Evolutionary conservation across 768 basidiomycete species (phyloP).

Genomic region (Pulveroboletus sp.): DNA sequence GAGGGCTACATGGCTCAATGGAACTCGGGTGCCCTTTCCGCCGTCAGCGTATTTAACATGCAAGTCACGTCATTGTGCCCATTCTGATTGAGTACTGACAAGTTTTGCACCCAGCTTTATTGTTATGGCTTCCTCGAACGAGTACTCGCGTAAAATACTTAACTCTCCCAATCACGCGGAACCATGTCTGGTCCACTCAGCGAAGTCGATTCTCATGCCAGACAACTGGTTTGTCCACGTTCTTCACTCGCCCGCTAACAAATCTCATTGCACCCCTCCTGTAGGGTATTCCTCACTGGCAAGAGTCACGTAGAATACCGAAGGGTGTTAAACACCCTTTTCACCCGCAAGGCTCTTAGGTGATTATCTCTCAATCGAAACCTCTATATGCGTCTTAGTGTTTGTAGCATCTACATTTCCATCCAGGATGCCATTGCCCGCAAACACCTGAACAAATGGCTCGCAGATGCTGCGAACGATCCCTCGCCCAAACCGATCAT

Average conservation of each 20-base stretch:
- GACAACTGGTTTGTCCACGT: constrained; percentile 74
- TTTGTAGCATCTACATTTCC: constrained; percentile 67
- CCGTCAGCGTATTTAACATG: constrained; percentile 98
- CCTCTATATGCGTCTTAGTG: neutral
- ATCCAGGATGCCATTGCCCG: constrained; percentile 84
- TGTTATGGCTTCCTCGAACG: constrained; percentile 94
- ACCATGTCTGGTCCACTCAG: constrained; percentile 90
- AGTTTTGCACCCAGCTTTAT: constrained; percentile 72
- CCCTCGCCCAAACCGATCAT: constrained; percentile 60
- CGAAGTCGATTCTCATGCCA: constrained; percentile 76
- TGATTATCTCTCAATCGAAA: constrained; percentile 32
- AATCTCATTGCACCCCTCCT: neutral
- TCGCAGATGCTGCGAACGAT: constrained; percentile 48
- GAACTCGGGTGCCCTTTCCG: constrained; percentile 84
- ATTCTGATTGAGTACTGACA: constrained; percentile 3
- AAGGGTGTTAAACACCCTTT: constrained; percentile 82
- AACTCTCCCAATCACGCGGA: constrained; percentile 92
- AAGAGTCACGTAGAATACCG: constrained; percentile 93
- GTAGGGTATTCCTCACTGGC: constrained; percentile 95
- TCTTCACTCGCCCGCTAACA: neutral
- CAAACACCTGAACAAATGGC: constrained; percentile 72
- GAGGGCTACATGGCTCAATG: constrained; percentile 91
- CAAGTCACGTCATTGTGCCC: constrained; percentile 34
- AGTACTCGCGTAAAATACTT: constrained; percentile 90
- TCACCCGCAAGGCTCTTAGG: constrained; percentile 93